Conservation (phyloP, 169 alveolate genomes). For the Plasmodium falciparum region DNA sequence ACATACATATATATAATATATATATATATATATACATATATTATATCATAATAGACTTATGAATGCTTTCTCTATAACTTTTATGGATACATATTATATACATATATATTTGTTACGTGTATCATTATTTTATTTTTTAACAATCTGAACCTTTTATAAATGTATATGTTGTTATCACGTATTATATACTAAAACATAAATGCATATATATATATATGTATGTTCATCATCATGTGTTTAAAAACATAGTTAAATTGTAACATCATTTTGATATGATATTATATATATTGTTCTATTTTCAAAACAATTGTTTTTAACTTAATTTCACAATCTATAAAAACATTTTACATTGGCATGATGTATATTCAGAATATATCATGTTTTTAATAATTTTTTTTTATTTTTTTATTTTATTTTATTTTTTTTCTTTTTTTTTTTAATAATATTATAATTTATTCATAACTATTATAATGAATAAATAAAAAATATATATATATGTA, state of each 20-base stretch:
- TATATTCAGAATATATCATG: slow-evolving; percentile 66
- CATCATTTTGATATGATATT: slow-evolving; percentile 4
- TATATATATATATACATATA: no score
- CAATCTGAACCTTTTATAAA: slow-evolving; percentile 3
- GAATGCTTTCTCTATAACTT: slow-evolving; percentile 32
- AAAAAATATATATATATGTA: neutral
- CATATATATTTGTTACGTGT: slow-evolving; percentile 1
- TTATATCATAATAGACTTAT: neutral
- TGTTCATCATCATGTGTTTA: slow-evolving; percentile 46
- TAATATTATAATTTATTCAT: slow-evolving; percentile 15
- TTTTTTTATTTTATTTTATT: slow-evolving; percentile 13
- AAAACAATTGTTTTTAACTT: slow-evolving; percentile 42
- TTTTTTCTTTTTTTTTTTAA: neutral
- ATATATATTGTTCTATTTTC: neutral
- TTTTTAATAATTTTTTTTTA: slow-evolving; percentile 12
- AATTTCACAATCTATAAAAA: slow-evolving; percentile 37
- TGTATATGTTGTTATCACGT: slow-evolving; percentile 11
- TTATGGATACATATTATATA: slow-evolving; percentile 23
- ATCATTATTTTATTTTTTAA: slow-evolving; percentile 19
- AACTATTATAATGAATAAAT: neutral
- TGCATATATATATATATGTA: slow-evolving; percentile 23
- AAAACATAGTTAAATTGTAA: slow-evolving; percentile 49
- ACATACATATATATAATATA: no score
- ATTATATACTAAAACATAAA: slow-evolving; percentile 45
- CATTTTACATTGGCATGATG: slow-evolving; percentile 24